Evolutionary conservation across 495 filamentous ascomycete species (phyloP), one percentile per base, ranked within the genome.

Genomic region (Penicillium canescens): DNA sequence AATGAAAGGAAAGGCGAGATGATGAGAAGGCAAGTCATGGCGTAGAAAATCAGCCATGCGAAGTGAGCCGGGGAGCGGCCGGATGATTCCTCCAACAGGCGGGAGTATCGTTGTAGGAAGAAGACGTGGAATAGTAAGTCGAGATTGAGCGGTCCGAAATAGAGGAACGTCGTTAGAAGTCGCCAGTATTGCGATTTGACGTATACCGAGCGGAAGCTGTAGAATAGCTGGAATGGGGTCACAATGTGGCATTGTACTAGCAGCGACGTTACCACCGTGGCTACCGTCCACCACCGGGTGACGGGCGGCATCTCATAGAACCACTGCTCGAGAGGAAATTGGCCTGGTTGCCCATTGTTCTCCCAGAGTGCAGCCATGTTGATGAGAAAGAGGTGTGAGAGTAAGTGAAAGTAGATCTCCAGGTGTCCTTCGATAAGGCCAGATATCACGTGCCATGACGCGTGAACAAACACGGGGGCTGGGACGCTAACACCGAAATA

Each of bases 81-180:
- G 39, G 91, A 91, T 0, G 90, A 91, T 72, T 97, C 94, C 72
- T 98, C 94, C 35, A 98, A 85, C 26, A 97, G 86, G 36, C 95
- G 90, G 10, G 92, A 91, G 75, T 98, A 98, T 23, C 94, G 91
- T 64, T 96, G 91, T 40, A 98, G 84, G 79, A 98, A 98, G 81
- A 97, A 98, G 72, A 98, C 88, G 67, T 98, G 95, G 82, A 97
- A 98, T 62, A 98, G 82, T 21, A 98, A 86, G 71, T 98, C 94
- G 60, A 98, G 85, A 38, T 86, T 91, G 46, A 98, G 82, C 10
- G 92, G 91, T 18, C 95, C 95, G 69, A 98, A 97, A 75, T 98
- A 98, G 57, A 96, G 82, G 73, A 98, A 98, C 3, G 95, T 96
- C 11, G 92, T 92, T 14, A 97, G 55, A 2, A 98, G 78, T 23